These are phyloP conservation scores for Exophiala mesophila DNA, from an alignment of 2,329 filamentous ascomycete species.

Conservation along the genomic window DNA sequence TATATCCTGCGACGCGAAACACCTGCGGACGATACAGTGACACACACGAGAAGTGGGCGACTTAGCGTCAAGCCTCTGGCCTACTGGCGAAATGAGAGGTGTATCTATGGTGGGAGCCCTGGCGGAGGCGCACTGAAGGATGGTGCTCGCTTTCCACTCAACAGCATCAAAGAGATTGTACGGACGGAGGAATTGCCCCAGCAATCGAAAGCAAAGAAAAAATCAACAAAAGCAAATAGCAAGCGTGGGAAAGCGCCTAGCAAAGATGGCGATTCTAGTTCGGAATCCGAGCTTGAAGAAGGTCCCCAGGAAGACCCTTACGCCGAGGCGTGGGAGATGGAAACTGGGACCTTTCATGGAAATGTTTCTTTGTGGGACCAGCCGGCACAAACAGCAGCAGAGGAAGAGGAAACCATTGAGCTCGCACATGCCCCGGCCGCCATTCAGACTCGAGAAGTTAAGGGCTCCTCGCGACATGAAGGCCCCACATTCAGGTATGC, in stretches of 20 bases:
- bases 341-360: constrained; percentile 40
- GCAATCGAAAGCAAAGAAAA: constrained; percentile 29
- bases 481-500: constrained; percentile 69
- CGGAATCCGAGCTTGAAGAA: constrained; percentile 37
- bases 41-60: constrained; percentile 71
- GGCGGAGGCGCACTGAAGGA: constrained; percentile 32
- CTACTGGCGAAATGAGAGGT: constrained; percentile 80
- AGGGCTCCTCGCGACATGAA: constrained; percentile 45
- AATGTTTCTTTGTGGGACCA: constrained; percentile 42
- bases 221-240: constrained; percentile 35
- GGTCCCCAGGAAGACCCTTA: constrained; percentile 27
- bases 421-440: constrained; percentile 56
- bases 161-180: constrained; percentile 71
- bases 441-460: constrained; percentile 55
- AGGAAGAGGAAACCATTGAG: constrained; percentile 44
- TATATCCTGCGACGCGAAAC: constrained; percentile 49
- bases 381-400: constrained; percentile 33
- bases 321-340: constrained; percentile 42
- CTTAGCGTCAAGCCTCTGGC: constrained; percentile 72
- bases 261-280: constrained; percentile 11
- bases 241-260: constrained; percentile 29
- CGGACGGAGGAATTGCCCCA: constrained; percentile 61
- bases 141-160: constrained; percentile 57
- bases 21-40: constrained; percentile 50
- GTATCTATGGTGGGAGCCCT: constrained; percentile 59